Conservation (phyloP, 2,329 filamentous ascomycete species). For the Ascochyta lentis region DNA sequence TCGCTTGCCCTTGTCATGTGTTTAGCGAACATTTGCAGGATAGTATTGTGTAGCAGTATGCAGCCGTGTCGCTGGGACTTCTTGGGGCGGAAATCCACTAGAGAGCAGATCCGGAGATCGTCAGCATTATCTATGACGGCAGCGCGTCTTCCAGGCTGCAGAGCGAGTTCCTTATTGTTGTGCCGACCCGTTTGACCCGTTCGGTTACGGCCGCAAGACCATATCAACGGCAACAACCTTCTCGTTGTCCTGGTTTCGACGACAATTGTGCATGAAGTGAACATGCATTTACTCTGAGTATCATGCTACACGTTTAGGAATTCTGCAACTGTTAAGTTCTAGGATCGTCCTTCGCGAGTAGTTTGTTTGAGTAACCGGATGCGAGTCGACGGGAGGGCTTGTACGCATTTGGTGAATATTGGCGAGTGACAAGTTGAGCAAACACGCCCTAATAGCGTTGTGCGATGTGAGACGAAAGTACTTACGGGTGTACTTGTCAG, state of each 20-base stretch:
- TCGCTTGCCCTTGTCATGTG: conserved; percentile 22
- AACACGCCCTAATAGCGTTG: background rate
- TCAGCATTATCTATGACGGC: conserved; percentile 1
- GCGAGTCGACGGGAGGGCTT: conserved; percentile 16
- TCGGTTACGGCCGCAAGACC: conserved; percentile 6
- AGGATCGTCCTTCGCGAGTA: background rate
- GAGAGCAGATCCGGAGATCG: too few species aligned
- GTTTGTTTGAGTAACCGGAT: background rate
- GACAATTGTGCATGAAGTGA: background rate
- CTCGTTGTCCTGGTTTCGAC: background rate
- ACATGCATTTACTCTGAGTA: background rate
- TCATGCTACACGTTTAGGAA: background rate
- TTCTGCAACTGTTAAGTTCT: background rate
- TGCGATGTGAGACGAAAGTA: background rate
- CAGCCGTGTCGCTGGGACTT: background rate
- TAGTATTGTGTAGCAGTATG: background rate
- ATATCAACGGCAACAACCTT: background rate
- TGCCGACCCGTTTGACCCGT: background rate
- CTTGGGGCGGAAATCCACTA: background rate
- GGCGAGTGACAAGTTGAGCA: conserved; percentile 9
- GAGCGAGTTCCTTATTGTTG: background rate
- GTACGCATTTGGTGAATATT: conserved; percentile 19
- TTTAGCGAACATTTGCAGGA: background rate
- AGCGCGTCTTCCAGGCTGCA: background rate
- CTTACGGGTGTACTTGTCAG: background rate